Conservation (phyloP, 257 asterid genomes). For the Marsdenia floribunda region DNA sequence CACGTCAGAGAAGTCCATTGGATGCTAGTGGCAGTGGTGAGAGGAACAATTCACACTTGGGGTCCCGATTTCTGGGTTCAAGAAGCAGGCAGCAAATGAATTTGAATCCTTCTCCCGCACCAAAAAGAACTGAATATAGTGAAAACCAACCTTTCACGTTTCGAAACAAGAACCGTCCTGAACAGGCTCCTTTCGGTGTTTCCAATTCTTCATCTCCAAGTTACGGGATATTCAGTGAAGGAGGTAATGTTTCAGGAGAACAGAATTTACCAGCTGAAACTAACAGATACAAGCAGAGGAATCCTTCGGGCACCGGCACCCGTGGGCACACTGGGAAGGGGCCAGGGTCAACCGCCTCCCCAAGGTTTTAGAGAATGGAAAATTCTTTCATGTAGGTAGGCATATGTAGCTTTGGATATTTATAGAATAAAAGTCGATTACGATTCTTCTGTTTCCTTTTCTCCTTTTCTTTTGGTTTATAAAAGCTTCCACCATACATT, state of each 20-base stretch:
- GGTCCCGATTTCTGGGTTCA: constrained; percentile 13
- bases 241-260: constrained; percentile 18
- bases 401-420: too few relatives aligned
- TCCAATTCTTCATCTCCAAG: constrained; percentile 35
- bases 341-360: neutral
- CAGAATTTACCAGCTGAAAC: constrained; percentile 25
- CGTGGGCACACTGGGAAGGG: constrained; percentile 12
- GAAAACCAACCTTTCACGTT: constrained; percentile 11
- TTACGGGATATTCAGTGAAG: constrained; percentile 45
- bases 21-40: constrained; percentile 18
- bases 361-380: neutral
- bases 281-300: constrained; percentile 54
- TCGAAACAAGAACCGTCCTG: constrained; percentile 8
- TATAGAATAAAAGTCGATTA: too few relatives aligned
- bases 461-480: too few relatives aligned
- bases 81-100: constrained; percentile 27
- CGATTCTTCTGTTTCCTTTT: too few relatives aligned
- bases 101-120: constrained; percentile 22
- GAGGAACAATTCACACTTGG: constrained; percentile 18
- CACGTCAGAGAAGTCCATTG: constrained; percentile 20
- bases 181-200: constrained; percentile 26
- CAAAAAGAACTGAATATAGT: constrained; percentile 16
- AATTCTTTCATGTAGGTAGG: too few relatives aligned
- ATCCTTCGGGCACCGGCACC: constrained; percentile 27
- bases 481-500: too few relatives aligned